Evolutionary conservation across 805 yeast species (phyloP).

Genomic region (Hanseniaspora thailandica): DNA sequence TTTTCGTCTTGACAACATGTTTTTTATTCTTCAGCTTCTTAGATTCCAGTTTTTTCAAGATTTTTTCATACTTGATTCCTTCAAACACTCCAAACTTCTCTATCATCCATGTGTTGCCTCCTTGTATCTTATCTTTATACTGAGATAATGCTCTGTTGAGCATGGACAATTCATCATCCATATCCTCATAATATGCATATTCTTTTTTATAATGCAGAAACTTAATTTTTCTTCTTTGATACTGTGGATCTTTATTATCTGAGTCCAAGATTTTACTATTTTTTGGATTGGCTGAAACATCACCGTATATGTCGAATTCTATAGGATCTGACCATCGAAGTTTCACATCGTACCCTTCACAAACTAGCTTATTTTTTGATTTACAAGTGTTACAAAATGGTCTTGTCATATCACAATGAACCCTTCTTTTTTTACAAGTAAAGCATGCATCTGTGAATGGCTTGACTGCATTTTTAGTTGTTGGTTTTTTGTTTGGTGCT

Average conservation of each 20-base stretch:
- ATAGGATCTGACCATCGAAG: slow-evolving; percentile 60
- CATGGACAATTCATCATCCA: slow-evolving; percentile 56
- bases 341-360: slow-evolving; percentile 77
- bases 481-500: not conserved
- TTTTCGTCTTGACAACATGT: slow-evolving; percentile 3
- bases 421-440: slow-evolving; percentile 70
- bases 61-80: slow-evolving; percentile 29
- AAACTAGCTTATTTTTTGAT: slow-evolving; percentile 47
- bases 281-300: slow-evolving; percentile 21
- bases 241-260: slow-evolving; percentile 37
- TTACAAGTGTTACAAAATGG: slow-evolving; percentile 64
- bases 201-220: slow-evolving; percentile 60
- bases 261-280: slow-evolving; percentile 16
- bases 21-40: slow-evolving; percentile 12
- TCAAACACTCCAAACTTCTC: slow-evolving; percentile 83
- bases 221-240: slow-evolving; percentile 59
- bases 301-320: slow-evolving; percentile 38
- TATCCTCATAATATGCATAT: slow-evolving; percentile 67
- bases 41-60: slow-evolving; percentile 19
- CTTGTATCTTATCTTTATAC: slow-evolving; percentile 32
- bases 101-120: slow-evolving; percentile 39
- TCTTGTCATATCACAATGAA: slow-evolving; percentile 61
- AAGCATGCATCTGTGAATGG: slow-evolving; percentile 74
- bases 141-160: slow-evolving; percentile 37
- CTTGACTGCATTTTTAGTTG: slow-evolving; percentile 38